Evolutionary conservation across 148 eudicot genomes (phyloP).

Genomic region (Pharnaceum exiguum): DNA sequence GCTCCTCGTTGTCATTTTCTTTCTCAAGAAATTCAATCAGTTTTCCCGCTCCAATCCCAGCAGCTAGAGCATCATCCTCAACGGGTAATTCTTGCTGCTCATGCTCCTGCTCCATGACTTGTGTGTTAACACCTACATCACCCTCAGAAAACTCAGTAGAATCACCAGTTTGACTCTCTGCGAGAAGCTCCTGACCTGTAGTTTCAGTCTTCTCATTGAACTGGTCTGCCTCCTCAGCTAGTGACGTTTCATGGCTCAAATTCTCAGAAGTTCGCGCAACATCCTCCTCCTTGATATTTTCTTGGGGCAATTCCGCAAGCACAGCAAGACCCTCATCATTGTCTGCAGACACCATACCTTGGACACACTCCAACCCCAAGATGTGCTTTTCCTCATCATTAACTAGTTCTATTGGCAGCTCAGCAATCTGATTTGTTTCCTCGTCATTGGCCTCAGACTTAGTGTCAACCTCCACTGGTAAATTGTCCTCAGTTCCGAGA

Average conservation of each 20-base stretch:
- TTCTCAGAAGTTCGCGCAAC: neutral
- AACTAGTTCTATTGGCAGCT: constrained; percentile 4
- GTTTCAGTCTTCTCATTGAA: neutral
- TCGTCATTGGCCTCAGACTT: neutral
- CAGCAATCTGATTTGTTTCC: neutral
- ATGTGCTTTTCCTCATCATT: neutral
- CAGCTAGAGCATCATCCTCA: neutral
- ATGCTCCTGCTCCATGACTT: neutral
- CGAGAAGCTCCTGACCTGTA: neutral
- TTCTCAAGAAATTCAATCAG: neutral
- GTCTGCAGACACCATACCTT: neutral
- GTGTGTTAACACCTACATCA: neutral
- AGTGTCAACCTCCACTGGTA: neutral
- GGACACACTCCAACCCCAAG: neutral
- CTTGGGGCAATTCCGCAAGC: constrained; percentile 1
- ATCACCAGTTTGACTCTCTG: neutral
- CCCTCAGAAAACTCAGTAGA: neutral
- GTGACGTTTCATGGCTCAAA: neutral
- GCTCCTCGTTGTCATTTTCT: neutral
- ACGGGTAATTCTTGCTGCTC: neutral
- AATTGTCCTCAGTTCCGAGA: neutral
- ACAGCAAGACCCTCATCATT: neutral
- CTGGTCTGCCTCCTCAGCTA: neutral
- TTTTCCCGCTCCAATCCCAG: neutral
- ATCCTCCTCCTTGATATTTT: neutral